Base-by-base conservation (phyloP, 495 filamentous ascomycete genomes). In the Podospora pseudopauciseta region DNA sequence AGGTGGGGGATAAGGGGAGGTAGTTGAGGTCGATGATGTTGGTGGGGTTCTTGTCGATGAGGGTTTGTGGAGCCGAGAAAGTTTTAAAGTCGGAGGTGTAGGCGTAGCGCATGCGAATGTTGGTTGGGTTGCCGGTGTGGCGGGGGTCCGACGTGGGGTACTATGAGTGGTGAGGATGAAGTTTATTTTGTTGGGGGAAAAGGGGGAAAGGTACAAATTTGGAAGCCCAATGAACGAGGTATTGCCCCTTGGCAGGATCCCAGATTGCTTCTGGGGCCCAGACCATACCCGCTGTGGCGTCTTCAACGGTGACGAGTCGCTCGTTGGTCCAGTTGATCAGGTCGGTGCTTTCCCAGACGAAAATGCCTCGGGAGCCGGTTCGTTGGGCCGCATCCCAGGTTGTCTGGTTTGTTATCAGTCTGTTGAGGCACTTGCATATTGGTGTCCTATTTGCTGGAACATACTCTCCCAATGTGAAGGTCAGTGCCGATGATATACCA, bases 401-500 rank as follows among this genome's bases (percentile, higher is more conserved):
- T 49, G 83, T 85, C 81, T 82, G 59, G 16, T 11, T 32, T 61
- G 19, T 13, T 5, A 65, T 67, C 54, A 70, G 67, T 26, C 64
- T 60, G 59, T 1, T 32, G 39, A 11, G 6, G 9, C 30, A 11
- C 49, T 19, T 66, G 30, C 54, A 4, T 5, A 7, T 5, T 4
- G n/a, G 20, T 27, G 15, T 11, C 26, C 11, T 1, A 49, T 28
- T 18, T n/a, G 49, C 20, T 2, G 15, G 32, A 32, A 64, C 72
- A 65, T 34, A 83, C 80, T 69, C 80, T 84, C 11, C 75, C 83
- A 65, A 86, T 86, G 62, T 86, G 68, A 5, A 86, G 70, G 66
- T 86, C 83, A 2, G 83, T 86, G 18, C 83, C 82, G 23, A 86
- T 77, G 54, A 86, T 86, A 60, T 84, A 86, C 82, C 83, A 86